A percentile compares a stretch with the other conserved stretches of the same genome.
These are phyloP conservation scores for Salix purpurea DNA, from an alignment of 345 rosid species.

Conservation along the genomic window DNA sequence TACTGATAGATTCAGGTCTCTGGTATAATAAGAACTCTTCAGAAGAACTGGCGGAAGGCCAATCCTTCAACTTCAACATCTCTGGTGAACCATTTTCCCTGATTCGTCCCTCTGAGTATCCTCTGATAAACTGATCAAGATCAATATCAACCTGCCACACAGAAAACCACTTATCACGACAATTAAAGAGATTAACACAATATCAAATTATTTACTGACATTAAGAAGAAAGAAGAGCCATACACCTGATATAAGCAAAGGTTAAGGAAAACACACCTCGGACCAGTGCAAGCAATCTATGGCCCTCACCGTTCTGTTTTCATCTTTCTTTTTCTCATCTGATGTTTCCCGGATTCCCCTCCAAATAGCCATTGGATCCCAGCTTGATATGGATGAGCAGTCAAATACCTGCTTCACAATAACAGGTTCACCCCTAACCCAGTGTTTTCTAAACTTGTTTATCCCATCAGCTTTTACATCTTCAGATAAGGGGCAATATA, in stretches of 20 bases:
- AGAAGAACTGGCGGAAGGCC: conserved; percentile 91
- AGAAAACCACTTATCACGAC: conserved; percentile 8
- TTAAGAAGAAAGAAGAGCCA: conserved; percentile 4
- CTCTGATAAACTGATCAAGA: conserved; percentile 62
- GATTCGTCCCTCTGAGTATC: conserved; percentile 57
- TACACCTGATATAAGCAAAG: conserved; percentile 11
- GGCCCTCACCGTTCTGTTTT: conserved; percentile 62
- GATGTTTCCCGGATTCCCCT: conserved; percentile 65
- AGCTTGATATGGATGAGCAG: conserved; percentile 50
- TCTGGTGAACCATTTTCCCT: conserved; percentile 45
- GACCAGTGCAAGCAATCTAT: conserved; percentile 67
- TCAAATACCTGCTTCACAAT: conserved; percentile 65
- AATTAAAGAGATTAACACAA: conserved; percentile 8
- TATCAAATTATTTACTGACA: not conserved
- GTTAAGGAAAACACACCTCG: conserved; percentile 50
- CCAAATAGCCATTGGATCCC: conserved; percentile 84
- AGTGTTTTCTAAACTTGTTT: conserved; percentile 63
- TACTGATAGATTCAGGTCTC: conserved; percentile 79
- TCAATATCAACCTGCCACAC: conserved; percentile 67
- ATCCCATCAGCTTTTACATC: conserved; percentile 54
- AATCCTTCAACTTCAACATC: conserved; percentile 80
- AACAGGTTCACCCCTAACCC: conserved; percentile 72
- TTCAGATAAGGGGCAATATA: conserved; percentile 60
- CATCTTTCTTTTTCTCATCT: conserved; percentile 64
- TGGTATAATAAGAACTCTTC: conserved; percentile 88